Percentiles rank a stretch among this genome's conserved stretches.
Evolutionary conservation across 169 alveolate genomes (phyloP).

Genomic region (Eimeria tenella): DNA sequence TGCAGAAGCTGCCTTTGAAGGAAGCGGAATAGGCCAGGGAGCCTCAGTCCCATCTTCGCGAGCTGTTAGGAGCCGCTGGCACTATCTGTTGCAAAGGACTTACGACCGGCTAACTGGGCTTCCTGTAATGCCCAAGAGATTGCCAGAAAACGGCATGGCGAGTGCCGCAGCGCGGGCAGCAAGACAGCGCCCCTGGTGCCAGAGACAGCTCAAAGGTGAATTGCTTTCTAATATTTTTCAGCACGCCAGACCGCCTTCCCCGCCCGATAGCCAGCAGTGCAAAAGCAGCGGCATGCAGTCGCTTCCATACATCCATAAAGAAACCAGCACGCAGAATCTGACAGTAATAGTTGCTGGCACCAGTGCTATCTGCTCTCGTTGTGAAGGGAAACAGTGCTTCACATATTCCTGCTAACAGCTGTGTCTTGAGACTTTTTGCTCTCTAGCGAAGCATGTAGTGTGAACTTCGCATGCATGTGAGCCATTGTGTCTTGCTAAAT

Average conservation of each 20-base stretch:
- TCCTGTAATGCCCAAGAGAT: background rate
- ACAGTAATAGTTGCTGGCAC: too few relatives aligned
- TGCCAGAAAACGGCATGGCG: conserved; percentile 30
- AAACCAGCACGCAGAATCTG: too few relatives aligned
- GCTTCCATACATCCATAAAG: too few relatives aligned
- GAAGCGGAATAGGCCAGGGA: background rate
- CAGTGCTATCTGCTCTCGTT: too few relatives aligned
- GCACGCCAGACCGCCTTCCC: background rate
- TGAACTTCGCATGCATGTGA: too few relatives aligned
- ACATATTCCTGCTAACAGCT: too few relatives aligned
- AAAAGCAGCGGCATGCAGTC: too few relatives aligned
- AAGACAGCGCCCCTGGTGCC: conserved; percentile 47
- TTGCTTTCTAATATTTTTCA: background rate
- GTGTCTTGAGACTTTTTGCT: too few relatives aligned
- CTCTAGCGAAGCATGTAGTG: too few relatives aligned
- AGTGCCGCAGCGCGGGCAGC: conserved; percentile 57
- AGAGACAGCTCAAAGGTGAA: conserved; percentile 6
- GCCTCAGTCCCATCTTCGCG: conserved; percentile 14
- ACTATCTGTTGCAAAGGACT: conserved; percentile 3
- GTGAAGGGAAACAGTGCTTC: too few relatives aligned
- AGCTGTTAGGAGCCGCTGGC: conserved; percentile 46
- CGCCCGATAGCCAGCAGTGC: too few relatives aligned
- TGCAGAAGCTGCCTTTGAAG: conserved; percentile 40
- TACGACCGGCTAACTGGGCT: conserved; percentile 7
- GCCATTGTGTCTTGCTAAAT: too few relatives aligned